Percentiles rank a stretch among this genome's conserved stretches.
These are phyloP conservation scores for Acanthamoeba royreba DNA, from an alignment of 208 protist genomes.

Conservation along the genomic window DNA sequence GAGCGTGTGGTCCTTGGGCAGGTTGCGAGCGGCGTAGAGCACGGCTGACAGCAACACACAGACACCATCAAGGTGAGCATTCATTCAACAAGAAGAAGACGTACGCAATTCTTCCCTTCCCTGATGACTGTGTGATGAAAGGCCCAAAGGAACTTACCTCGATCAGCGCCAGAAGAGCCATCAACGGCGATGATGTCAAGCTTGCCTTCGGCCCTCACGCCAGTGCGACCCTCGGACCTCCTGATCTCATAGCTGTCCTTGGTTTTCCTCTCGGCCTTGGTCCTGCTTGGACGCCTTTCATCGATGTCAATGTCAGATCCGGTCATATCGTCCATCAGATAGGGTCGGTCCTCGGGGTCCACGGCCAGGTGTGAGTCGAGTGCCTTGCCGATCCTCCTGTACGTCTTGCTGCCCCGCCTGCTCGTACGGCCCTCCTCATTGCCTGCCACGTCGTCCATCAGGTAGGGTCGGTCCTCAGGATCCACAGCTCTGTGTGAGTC, in stretches of 20 bases:
- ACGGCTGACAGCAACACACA: no score
- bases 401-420: not conserved
- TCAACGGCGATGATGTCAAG: not conserved
- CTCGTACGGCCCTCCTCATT: no score
- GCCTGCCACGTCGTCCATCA: no score
- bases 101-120: no score
- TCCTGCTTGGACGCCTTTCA: not conserved
- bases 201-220: not conserved
- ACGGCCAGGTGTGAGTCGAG: not conserved
- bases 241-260: not conserved
- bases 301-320: not conserved
- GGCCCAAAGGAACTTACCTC: not conserved
- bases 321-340: not conserved
- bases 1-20: slow-evolving; percentile 7
- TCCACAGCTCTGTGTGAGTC: no score
- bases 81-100: not conserved
- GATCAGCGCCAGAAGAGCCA: not conserved
- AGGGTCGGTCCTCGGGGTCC: not conserved
- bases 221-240: not conserved
- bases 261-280: not conserved
- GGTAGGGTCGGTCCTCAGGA: no score
- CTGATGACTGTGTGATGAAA: not conserved
- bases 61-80: not conserved
- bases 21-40: not conserved
- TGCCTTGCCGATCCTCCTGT: not conserved